phyloP scores from a whole-genome alignment of 805 yeast species.

The Cyberlindnera meyerae region DNA sequence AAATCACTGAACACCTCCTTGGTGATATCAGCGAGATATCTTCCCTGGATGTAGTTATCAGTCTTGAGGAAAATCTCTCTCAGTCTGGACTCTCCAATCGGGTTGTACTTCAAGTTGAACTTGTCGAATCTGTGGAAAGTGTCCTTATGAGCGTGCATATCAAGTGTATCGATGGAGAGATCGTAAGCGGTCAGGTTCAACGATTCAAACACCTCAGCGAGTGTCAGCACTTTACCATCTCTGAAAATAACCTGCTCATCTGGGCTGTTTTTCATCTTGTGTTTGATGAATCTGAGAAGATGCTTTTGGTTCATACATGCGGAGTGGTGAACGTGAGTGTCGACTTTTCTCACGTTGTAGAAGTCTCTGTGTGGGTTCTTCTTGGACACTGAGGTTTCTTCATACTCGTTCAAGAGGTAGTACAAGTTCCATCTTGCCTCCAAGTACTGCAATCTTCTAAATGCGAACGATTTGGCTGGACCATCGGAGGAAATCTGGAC shows the following conservation, averaged over 20 bases:
- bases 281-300: slow-evolving; percentile 86
- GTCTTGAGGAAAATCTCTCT: slow-evolving; percentile 95
- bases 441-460: slow-evolving; percentile 83
- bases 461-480: slow-evolving; percentile 94
- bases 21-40: slow-evolving; percentile 88
- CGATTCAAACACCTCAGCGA: slow-evolving; percentile 88
- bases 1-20: slow-evolving; percentile 91
- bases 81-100: slow-evolving; percentile 95
- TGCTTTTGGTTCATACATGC: slow-evolving; percentile 99
- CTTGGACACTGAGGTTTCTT: slow-evolving; percentile 44
- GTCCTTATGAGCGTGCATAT: slow-evolving; percentile 99
- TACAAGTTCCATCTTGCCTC: slow-evolving; percentile 97
- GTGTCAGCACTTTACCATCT: slow-evolving; percentile 83
- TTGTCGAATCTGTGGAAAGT: slow-evolving; percentile 97
- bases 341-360: slow-evolving; percentile 69
- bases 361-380: too few relatives aligned
- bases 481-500: slow-evolving; percentile 84
- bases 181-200: slow-evolving; percentile 91
- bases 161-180: slow-evolving; percentile 90
- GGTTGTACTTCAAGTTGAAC: slow-evolving; percentile 94
- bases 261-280: slow-evolving; percentile 82
- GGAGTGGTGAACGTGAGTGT: slow-evolving; percentile 97
- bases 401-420: slow-evolving; percentile 81
- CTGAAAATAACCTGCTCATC: slow-evolving; percentile 89
- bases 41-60: slow-evolving; percentile 85